Evolutionary conservation across 352 stramenopile species (phyloP), one percentile per base, ranked within the genome.

Genomic region (Phytopythium cucurbitacearum): DNA sequence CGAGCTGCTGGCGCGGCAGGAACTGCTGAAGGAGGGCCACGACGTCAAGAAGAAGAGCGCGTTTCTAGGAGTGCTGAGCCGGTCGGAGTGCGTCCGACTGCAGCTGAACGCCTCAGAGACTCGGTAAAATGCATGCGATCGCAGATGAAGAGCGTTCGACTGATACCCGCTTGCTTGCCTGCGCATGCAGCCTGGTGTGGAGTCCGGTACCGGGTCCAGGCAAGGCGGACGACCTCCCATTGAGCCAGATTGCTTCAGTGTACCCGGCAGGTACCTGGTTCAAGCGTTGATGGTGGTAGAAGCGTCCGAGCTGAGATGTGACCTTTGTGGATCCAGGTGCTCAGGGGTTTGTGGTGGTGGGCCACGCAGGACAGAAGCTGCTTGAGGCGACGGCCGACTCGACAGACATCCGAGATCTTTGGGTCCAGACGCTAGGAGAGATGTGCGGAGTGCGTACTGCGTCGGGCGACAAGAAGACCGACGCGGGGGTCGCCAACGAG

Each of bases 31-130:
- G 55, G 76, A 88, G 62, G 79, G 79, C 55, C 66, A 57, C 51
- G 73, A 84, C 40, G 88, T 88, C 56, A 87, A 81, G 69, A 81
- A 82, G 53, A 87, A 85, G 62, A 84, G 57, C 37, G 62, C 73
- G 44, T 87, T 80, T 40, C 48, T 90, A 3, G 72, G 80, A n/a
- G 71, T 88, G 36, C 51, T 90, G 46, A 85, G 69, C 41, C 72
- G 72, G 52, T 75, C 60, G 12, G 79, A 89, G 36, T 58, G 52
- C 12, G 73, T 87, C 15, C 77, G 85, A 53, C 55, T 89, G 39
- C 76, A 85, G 52, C 56, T 89, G 13, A 85, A 87, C 21, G 59
- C 69, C 13, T 62, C 64, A 1, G 68, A 64, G 38, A 78, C 80
- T 2, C 62, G 60, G 75, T 86, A n/a, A 28, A 28, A 51, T 39